A percentile compares a stretch with the other conserved stretches of the same genome.
phyloP scores from a whole-genome alignment of 208 protist species.

The Leptomonas pyrrhocoris region DNA sequence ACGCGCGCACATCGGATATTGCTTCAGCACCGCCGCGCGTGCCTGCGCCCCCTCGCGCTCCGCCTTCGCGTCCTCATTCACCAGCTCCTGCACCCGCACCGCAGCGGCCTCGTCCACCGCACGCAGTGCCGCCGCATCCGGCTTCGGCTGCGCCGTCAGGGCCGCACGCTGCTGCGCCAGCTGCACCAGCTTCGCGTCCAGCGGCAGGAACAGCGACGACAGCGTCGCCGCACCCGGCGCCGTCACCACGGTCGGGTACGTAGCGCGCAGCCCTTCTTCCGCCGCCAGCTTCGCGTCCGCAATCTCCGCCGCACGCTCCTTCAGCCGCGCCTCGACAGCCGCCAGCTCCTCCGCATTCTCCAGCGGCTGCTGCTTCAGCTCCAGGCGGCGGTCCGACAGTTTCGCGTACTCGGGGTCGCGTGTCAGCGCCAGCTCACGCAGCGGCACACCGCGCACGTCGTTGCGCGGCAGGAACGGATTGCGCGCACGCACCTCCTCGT shows the following conservation, averaged over 20 bases:
- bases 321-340: slow-evolving; percentile 25
- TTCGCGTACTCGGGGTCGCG: slow-evolving; percentile 29
- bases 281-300: slow-evolving; percentile 27
- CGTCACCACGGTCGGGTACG: slow-evolving; percentile 17
- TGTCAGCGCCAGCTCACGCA: slow-evolving; percentile 6
- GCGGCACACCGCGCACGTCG: slow-evolving; percentile 13
- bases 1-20: slow-evolving; percentile 56
- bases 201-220: slow-evolving; percentile 32
- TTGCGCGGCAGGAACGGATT: slow-evolving; percentile 34
- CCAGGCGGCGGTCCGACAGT: slow-evolving; percentile 28
- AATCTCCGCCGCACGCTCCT: slow-evolving; percentile 23
- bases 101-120: slow-evolving; percentile 21
- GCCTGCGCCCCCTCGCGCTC: slow-evolving; percentile 31
- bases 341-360: slow-evolving; percentile 21
- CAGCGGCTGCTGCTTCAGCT: slow-evolving; percentile 34
- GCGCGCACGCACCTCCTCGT: slow-evolving; percentile 1
- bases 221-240: slow-evolving; percentile 18
- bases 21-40: slow-evolving; percentile 23
- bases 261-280: slow-evolving; percentile 14
- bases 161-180: slow-evolving; percentile 20
- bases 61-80: slow-evolving; percentile 29
- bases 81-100: slow-evolving; percentile 25
- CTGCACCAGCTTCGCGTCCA: slow-evolving; percentile 31
- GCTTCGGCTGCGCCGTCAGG: slow-evolving; percentile 9
- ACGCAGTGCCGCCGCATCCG: slow-evolving; percentile 9